Base-by-base conservation (phyloP, 768 basidiomycete species). In the Tricholoma bakamatsutake region DNA sequence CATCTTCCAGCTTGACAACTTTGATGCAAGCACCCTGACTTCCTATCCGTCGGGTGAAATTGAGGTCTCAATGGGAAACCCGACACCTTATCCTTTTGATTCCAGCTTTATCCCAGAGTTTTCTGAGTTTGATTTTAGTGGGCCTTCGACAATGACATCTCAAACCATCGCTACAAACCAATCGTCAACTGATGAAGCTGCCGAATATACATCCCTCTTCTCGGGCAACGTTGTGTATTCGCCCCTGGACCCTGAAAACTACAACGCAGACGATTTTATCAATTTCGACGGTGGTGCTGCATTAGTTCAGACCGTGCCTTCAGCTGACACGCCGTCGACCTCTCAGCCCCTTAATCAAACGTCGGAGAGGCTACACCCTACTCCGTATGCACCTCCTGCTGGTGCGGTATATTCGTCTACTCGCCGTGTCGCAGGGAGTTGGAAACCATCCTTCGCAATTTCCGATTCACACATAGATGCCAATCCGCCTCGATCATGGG, bases 371-470 rank as follows among this genome's bases (percentile, higher is more conserved):
- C 30, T 10, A 30, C 52, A 53, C 21, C 42, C 58, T 17, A 57
- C 55, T 6, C 57, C 73, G 2, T 85, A 85, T 59, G 66, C 73
- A 0, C 84, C 84, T 5, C 83, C 84, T 12, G 57, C 81, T 11
- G 84, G 82, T 49, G 83, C 84, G 18, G 64, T 69, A 3, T 61
- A 77, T 54, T 74, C 77, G 1, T 74, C 77, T 8, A 76, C 70
- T 24, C 77, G 84, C 40, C 80, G 84, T 4, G 83, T 81, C 37
- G 84, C 66, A 8, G 82, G 70, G 2, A 79, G 69, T 52, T 86
- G 83, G 81, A 73, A 67, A 42, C 59, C 64, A 13, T 54, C 62
- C 27, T 62, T 64, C 31, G 57, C 55, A 18, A 57, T 55, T 28
- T 43, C 58, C 13, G 63, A 67, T 17, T 61, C 62, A 2, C 62